Evolutionary conservation across 352 stramenopile genomes (phyloP), one percentile per base, ranked within the genome.

Genomic region (Phytophthora europaea): DNA sequence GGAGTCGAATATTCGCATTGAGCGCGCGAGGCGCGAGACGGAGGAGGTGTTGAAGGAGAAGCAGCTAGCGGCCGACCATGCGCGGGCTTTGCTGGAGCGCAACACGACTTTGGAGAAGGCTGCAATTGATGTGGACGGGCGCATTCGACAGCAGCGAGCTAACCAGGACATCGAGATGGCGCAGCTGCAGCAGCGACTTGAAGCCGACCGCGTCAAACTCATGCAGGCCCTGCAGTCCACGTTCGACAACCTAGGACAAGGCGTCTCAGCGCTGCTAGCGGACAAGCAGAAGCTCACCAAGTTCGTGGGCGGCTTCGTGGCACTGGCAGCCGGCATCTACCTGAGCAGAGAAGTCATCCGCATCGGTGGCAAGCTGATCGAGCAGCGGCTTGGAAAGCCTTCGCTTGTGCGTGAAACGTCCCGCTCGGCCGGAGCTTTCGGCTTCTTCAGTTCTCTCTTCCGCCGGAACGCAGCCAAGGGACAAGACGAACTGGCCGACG

Each of bases 91-190:
- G 23, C 60, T 92, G 7, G 84, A 92, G 57, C 80, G 67, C 33
- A 92, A 92, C 65, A 89, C 84, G 52, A 89, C 81, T 43, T 59
- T 92, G 0, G 78, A 87, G 47, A 91, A 90, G 54, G 84, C 84
- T 2, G 73, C 70, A 9, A 88, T 94, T 40, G 82, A 92, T 56
- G 79, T 90, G 13, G 83, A 92, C 48, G 85, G 83, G 0, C 76
- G 87, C 1, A 94, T 94, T 65, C 79, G 76, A 40, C 87, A 94
- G 64, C 84, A 94, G 63, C 83, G 87, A 3, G 34, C 82, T 38
- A 93, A 94, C 56, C 80, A 90, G 47, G 87, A 92, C 53, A 94
- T 94, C 60, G 85, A 92, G 54, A 90, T 89, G 79, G 80, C 75
- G 4, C 83, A 92, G 56, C 70, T 94, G 6, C 70, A 84, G 13